Percentiles rank a stretch among this genome's conserved stretches.
Evolutionary conservation across 164 flowering plant genomes (phyloP).

Genomic region (Nymphaea thermarum): DNA sequence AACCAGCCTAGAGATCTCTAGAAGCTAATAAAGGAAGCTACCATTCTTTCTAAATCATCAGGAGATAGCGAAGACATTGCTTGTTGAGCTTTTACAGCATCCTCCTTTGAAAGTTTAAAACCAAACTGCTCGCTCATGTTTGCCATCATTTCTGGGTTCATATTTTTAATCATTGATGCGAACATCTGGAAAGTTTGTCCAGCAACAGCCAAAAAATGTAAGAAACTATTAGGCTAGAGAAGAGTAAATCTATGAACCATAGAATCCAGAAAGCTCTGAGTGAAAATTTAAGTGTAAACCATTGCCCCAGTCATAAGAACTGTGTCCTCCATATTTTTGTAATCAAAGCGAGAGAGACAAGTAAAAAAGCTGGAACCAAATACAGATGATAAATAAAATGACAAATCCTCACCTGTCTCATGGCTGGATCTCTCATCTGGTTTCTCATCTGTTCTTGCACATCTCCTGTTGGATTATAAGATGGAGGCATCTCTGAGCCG

Average conservation of each 20-base stretch:
- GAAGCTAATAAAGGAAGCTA: slow-evolving; percentile 11
- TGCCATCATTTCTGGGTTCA: slow-evolving; percentile 96
- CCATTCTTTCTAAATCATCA: slow-evolving; percentile 84
- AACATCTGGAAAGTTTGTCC: slow-evolving; percentile 52
- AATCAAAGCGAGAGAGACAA: no score
- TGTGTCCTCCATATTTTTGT: no score
- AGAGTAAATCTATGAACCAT: no score
- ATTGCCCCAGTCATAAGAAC: no score
- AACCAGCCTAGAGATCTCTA: no score
- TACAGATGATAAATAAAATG: not conserved
- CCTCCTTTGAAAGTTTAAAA: slow-evolving; percentile 72
- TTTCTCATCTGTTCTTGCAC: slow-evolving; percentile 85
- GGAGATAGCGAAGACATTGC: slow-evolving; percentile 92
- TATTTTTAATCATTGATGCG: slow-evolving; percentile 75
- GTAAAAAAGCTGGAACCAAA: no score
- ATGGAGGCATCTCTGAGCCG: slow-evolving; percentile 13
- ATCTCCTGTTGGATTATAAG: slow-evolving; percentile 36
- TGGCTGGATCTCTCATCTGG: slow-evolving; percentile 92
- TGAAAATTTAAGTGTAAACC: no score
- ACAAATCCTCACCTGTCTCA: slow-evolving; percentile 49
- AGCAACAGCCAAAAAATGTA: not conserved
- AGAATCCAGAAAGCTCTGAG: no score
- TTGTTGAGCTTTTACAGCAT: slow-evolving; percentile 88
- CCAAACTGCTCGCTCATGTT: slow-evolving; percentile 95
- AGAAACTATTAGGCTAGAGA: not conserved